Conservation (phyloP, 257 asterid genomes). For the Dorcoceras hygrometricum region DNA sequence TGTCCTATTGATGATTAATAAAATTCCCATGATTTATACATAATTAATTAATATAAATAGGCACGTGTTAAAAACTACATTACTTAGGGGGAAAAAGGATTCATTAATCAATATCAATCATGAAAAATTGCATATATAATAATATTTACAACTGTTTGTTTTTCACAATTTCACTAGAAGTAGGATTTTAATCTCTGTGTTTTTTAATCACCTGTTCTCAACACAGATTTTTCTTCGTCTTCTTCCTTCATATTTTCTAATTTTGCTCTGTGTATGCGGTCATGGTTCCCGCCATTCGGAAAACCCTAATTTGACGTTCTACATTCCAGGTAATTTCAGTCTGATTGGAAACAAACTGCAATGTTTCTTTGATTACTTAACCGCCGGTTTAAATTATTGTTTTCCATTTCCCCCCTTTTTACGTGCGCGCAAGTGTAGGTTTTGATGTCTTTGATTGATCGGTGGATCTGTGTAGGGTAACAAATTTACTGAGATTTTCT, state of each 20-base stretch:
- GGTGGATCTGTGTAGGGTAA: constrained; percentile 42
- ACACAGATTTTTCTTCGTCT: constrained; percentile 9
- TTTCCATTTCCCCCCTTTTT: neutral
- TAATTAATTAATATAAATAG: no score
- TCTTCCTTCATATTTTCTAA: constrained; percentile 1
- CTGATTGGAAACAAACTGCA: neutral
- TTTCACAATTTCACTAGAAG: no score
- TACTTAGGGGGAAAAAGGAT: no score
- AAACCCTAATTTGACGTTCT: constrained; percentile 39
- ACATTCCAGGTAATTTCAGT: constrained; percentile 36
- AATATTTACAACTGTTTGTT: no score
- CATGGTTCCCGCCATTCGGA: constrained; percentile 54
- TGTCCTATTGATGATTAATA: no score
- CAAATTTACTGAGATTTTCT: constrained; percentile 22
- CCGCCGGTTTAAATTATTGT: constrained; percentile 19
- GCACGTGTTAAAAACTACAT: no score
- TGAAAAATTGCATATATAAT: no score
- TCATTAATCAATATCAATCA: no score
- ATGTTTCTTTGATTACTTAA: constrained; percentile 12
- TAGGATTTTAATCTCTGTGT: neutral
- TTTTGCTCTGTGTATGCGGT: constrained; percentile 7
- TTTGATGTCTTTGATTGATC: constrained; percentile 38
- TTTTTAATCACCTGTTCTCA: neutral
- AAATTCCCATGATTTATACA: no score
- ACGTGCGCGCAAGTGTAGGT: constrained; percentile 8